Evolutionary conservation across 164 flowering plant species (phyloP), one percentile per base, ranked within the genome.

Genomic region (Hamamelis virginiana): DNA sequence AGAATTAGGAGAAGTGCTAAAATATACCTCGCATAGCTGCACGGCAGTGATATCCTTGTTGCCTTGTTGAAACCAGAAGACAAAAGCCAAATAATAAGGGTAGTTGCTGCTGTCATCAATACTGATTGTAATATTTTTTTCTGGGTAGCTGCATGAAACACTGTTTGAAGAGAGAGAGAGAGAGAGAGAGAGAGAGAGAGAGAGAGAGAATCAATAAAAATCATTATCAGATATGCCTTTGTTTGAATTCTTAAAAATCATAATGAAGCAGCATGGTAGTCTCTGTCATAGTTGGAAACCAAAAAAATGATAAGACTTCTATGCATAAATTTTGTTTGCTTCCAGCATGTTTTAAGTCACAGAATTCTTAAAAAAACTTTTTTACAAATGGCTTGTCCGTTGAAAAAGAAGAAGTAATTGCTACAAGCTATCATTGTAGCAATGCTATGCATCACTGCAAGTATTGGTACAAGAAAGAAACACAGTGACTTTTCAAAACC

Each of bases 131-230:
- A 89, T 86, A 66, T 91, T 94, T 68, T 85, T 86, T 78, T 61
- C 71, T 33, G 94, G 91, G 61, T 90, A 93, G 77, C 84, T 86
- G 81, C 98, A 93, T n/a, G 98, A 76, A 53, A 91, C 88, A 26
- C 97, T 91, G 90, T 33, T 45, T 16, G 4, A 4, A 66, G 22
- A 62, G 13, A 43, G 46, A 56, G 61, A 55, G 59, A 25, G 33
- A 59, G n/a, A 66, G 22, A 62, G 13, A 43, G 46, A 56, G 61
- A 55, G 59, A 25, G 33, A 59, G n/a, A 66, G 22, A 62, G 13
- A 43, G 46, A 56, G 61, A 55, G 59, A 25, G 33, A 59, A n/a
- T n/a, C n/a, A n/a, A 8, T 63, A 15, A 60, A 26, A 9, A 19
- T 44, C 8, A 25, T 45, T 16, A 6, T 0, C 16, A n/a, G 22